Conservation (phyloP, 441 rosid genomes). For the Syzygium syzygioides region DNA sequence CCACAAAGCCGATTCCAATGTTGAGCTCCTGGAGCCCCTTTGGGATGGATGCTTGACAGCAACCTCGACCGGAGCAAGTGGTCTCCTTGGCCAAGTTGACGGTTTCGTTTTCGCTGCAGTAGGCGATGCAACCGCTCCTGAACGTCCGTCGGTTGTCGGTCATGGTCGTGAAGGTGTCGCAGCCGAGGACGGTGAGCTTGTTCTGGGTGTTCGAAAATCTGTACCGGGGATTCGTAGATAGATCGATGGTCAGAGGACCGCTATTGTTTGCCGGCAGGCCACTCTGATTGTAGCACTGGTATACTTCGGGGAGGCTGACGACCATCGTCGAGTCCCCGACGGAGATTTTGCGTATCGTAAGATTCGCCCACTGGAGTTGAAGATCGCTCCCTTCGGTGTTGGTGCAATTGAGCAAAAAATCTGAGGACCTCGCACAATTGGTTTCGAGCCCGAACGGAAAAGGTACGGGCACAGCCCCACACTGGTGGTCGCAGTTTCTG, state of each 20-base stretch:
- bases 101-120: fast-evolving
- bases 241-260: not conserved
- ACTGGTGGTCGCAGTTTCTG: not conserved
- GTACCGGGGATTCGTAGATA: not conserved
- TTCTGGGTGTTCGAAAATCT: not conserved
- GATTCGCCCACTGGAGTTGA: not conserved
- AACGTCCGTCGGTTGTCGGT: not conserved
- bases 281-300: not conserved
- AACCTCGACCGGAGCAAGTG: not conserved
- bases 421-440: no score
- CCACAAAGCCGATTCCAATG: no score
- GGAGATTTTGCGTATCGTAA: not conserved
- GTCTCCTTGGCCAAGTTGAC: fast-evolving
- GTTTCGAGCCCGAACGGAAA: not conserved
- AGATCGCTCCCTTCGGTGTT: not conserved
- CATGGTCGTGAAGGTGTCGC: fast-evolving
- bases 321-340: not conserved
- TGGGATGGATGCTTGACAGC: not conserved
- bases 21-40: not conserved
- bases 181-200: not conserved
- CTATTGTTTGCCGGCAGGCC: fast-evolving
- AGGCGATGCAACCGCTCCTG: not conserved
- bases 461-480: not conserved
- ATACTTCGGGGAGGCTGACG: not conserved
- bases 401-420: no score